Base-by-base conservation (phyloP, 1,139 yeast species). In the Hansenula anomala region DNA sequence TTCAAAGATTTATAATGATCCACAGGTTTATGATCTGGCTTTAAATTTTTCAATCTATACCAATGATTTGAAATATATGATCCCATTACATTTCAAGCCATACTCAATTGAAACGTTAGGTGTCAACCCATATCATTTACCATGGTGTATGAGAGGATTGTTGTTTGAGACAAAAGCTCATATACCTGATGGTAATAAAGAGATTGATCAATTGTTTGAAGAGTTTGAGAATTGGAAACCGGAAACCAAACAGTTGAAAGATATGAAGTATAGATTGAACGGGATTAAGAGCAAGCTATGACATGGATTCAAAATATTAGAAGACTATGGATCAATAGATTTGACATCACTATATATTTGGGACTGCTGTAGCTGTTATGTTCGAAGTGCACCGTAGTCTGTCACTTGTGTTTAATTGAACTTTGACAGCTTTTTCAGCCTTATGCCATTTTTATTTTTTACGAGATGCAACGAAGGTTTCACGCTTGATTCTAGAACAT, bases 61-160 rank as follows among this genome's bases (percentile, higher is more conserved):
- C 0, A 78, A 82, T 28, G 83, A 79, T 45, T 60, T 77, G 18
- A 66, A 69, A 22, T 69, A 72, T 23, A 72, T 76, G 5, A 64
- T 69, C 5, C 80, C 83, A 15, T 71, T 81, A 0, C 71, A 68
- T 43, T 73, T 76, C 49, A 76, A 69, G 49, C 82, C 82, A 36
- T 80, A 77, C 52, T 78, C 80, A 43, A 67, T 81, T 35, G 72
- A 78, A 8, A 75, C 69, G 40, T 55, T 82, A 11, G 88, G 88
- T 2, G 65, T 75, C 34, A 89, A 90, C 59, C 96, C 97, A 1
- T 90, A 76, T 55, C 77, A 86, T 38, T 64, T 90, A 27, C 97
- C 97, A 1, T 90, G 97, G 97, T 85, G 95, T 53, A 74, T 88
- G 61, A 67, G 96, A 33, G 96, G 97, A 0, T 63, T 90, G 33